Conservation (phyloP, 2,329 filamentous ascomycete genomes). For the Cladosporium sp. region DNA sequence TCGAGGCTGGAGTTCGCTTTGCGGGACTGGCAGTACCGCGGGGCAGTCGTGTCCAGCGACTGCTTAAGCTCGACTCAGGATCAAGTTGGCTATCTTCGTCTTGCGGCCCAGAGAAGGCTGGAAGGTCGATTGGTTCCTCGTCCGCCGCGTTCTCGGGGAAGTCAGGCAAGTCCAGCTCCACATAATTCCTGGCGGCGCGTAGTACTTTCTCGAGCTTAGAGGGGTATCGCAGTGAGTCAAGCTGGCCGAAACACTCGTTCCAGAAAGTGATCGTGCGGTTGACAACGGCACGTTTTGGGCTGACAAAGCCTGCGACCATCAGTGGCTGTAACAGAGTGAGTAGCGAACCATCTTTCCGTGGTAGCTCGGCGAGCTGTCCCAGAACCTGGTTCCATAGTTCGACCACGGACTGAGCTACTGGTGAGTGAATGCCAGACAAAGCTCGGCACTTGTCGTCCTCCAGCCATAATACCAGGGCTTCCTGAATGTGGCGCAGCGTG, state of each 20-base stretch:
- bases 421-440: background rate
- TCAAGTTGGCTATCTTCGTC: constrained; percentile 10
- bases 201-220: constrained; percentile 63
- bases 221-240: constrained; percentile 64
- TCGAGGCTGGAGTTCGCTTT: constrained; percentile 24
- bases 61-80: background rate
- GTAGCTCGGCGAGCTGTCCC: constrained; percentile 46
- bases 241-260: constrained; percentile 68
- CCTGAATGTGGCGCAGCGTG: constrained; percentile 4
- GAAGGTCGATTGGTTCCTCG: constrained; percentile 20
- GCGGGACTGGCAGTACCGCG: constrained; percentile 22
- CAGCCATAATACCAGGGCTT: constrained; percentile 20
- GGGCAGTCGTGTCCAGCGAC: constrained; percentile 8
- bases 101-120: constrained; percentile 30
- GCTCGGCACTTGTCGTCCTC: constrained; percentile 8
- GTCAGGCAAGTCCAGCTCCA: constrained; percentile 53
- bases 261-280: constrained; percentile 61
- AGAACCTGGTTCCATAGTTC: background rate
- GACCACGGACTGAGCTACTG: background rate
- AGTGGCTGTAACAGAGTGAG: constrained; percentile 56
- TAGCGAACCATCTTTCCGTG: constrained; percentile 58
- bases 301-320: constrained; percentile 55
- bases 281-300: constrained; percentile 51
- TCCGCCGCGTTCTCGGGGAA: constrained; percentile 44
- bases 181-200: constrained; percentile 57